Percentiles rank a stretch among this genome's conserved stretches.
Evolutionary conservation across 257 asterid species (phyloP).

Genomic region (Jacaranda copaia): DNA sequence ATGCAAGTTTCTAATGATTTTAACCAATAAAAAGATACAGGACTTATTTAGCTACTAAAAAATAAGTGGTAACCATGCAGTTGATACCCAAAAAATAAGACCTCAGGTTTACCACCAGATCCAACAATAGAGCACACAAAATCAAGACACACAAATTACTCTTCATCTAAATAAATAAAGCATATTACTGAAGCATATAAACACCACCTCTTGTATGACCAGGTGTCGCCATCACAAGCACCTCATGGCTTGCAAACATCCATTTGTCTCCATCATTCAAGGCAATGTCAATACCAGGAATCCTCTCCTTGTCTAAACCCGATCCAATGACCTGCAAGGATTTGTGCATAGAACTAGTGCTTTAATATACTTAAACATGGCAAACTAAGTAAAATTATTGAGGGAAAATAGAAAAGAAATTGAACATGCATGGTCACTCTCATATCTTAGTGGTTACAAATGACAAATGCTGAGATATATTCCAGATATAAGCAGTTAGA

Average conservation of each 20-base stretch:
- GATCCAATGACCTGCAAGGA: slow-evolving; percentile 86
- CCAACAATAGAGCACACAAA: slow-evolving; percentile 14
- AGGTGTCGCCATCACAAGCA: slow-evolving; percentile 83
- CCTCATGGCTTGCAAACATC: slow-evolving; percentile 99
- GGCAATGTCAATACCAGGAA: slow-evolving; percentile 95
- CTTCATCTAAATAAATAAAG: slow-evolving; percentile 11
- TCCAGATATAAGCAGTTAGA: slow-evolving; percentile 15
- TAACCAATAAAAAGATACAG: background rate
- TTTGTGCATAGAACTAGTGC: slow-evolving; percentile 1
- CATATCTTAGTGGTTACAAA: background rate
- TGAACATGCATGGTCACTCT: background rate
- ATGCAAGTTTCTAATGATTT: slow-evolving; percentile 15
- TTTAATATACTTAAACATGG: slow-evolving; percentile 24
- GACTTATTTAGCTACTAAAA: background rate
- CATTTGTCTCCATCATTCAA: slow-evolving; percentile 90
- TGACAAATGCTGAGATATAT: slow-evolving; percentile 4
- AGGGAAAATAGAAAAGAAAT: background rate
- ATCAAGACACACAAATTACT: slow-evolving; percentile 15
- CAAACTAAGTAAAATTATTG: background rate
- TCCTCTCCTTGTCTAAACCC: slow-evolving; percentile 76
- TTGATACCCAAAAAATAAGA: background rate
- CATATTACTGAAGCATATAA: slow-evolving; percentile 33
- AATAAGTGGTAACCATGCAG: background rate
- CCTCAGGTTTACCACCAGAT: slow-evolving; percentile 11
- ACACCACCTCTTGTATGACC: slow-evolving; percentile 92